A percentile compares a stretch with the other conserved stretches of the same genome.
phyloP scores from a whole-genome alignment of 2,329 filamentous ascomycete species.

The Samsoniella hepiali region DNA sequence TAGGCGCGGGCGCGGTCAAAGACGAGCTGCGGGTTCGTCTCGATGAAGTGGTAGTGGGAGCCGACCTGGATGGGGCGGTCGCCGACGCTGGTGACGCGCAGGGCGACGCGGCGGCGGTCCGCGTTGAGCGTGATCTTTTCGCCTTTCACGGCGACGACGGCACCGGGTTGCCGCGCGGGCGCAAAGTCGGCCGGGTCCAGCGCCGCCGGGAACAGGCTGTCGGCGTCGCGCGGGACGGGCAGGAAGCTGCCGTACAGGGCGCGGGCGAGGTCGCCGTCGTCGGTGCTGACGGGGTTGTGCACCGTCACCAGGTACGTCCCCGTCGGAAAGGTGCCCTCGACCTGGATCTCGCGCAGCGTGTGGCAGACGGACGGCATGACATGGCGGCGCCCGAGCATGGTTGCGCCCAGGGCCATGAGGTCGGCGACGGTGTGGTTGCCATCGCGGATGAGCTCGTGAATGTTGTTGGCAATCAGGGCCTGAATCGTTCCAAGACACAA shows the following conservation, averaged over 20 bases:
- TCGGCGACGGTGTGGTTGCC: constrained; percentile 87
- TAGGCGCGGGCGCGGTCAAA: constrained; percentile 84
- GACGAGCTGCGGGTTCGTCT: constrained; percentile 84
- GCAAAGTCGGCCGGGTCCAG: constrained; percentile 64
- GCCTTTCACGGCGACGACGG: constrained; percentile 68
- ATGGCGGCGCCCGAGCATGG: constrained; percentile 90
- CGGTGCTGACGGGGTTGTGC: constrained; percentile 79
- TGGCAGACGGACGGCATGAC: constrained; percentile 78
- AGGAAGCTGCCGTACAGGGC: constrained; percentile 91
- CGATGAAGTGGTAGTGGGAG: constrained; percentile 94
- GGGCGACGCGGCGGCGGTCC: constrained; percentile 66
- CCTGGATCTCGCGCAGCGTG: constrained; percentile 80
- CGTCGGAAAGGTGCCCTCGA: constrained; percentile 88
- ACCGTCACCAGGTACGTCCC: constrained; percentile 95
- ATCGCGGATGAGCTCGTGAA: constrained; percentile 97
- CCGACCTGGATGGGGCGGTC: constrained; percentile 78
- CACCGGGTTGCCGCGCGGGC: constrained; percentile 69
- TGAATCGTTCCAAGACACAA: constrained; percentile 29
- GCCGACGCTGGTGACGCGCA: constrained; percentile 84
- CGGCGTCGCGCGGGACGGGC: constrained; percentile 63
- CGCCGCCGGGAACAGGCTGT: constrained; percentile 58
- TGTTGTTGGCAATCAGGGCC: constrained; percentile 80
- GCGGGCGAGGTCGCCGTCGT: constrained; percentile 81
- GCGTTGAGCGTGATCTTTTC: constrained; percentile 67
- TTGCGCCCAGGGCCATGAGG: constrained; percentile 87